Evolutionary conservation across 1,284 basidiomycete species (phyloP).

Genomic region (Malassezia globosa): DNA sequence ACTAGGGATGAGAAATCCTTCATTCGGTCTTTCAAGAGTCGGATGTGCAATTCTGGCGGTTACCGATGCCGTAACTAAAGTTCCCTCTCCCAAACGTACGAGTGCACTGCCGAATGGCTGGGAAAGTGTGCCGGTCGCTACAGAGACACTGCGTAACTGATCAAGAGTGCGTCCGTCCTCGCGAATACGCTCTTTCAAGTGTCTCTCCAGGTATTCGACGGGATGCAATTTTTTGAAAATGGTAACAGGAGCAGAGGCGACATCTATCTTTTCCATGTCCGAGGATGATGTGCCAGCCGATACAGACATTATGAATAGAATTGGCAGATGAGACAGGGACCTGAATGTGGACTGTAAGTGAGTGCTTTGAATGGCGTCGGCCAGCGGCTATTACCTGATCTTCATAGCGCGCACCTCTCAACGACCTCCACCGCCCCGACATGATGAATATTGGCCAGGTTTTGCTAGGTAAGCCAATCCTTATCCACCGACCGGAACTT

Average conservation of each 20-base stretch:
- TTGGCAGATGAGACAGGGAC: too few species aligned
- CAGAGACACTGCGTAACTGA: neutral
- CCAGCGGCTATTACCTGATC: too few species aligned
- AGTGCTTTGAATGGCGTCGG: too few species aligned
- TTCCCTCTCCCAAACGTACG: conserved; percentile 11
- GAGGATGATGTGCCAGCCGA: too few species aligned
- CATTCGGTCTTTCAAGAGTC: conserved; percentile 3
- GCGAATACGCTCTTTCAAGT: conserved; percentile 12
- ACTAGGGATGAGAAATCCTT: conserved; percentile 53
- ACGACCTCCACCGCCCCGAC: too few species aligned
- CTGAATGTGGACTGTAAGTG: too few species aligned
- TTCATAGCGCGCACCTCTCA: too few species aligned
- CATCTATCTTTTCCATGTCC: neutral
- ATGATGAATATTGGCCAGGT: too few species aligned
- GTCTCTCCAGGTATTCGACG: conserved; percentile 9
- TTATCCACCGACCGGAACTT: conserved; percentile 19
- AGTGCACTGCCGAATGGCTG: conserved; percentile 12
- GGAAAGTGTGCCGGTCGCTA: conserved; percentile 4
- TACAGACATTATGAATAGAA: too few species aligned
- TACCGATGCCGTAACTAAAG: conserved; percentile 14
- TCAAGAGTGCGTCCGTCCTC: conserved; percentile 14
- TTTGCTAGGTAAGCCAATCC: neutral
- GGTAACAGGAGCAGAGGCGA: conserved; percentile 3
- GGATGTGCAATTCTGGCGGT: conserved; percentile 7
- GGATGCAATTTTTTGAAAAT: conserved; percentile 18